Base-by-base conservation (phyloP, 2,329 filamentous ascomycete species). In the Atkinsonella hypoxylon region DNA sequence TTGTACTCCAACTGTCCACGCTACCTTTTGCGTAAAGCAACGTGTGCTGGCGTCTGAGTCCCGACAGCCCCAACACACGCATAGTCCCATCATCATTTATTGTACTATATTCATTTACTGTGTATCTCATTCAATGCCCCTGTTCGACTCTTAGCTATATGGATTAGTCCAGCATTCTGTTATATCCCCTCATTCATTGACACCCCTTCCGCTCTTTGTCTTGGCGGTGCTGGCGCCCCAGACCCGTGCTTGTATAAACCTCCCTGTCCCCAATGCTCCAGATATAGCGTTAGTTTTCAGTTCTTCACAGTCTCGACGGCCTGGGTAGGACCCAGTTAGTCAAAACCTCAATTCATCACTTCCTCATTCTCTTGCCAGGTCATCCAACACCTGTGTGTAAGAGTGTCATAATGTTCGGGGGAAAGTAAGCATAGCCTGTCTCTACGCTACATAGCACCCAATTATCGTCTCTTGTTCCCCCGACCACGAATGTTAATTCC, bases 331-430 rank as follows among this genome's bases (percentile, higher is more conserved):
- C 18, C 12, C 32, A 39, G 20, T 26, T 17, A 20, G 11, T 39
- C 20, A 18, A 2, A 26, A 18, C 20, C 9, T 17, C 31, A 17
- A 18, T 8, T 39, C 12, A 15, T 0, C 18, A 18, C 38, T 36
- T 17, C 7, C 18, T 13, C 36, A 44, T 3, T 15, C 18, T n/a
- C 22, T 13, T n/a, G 4, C 22, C 12, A 22, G 22, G 30, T 26
- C n/a, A 18, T 38, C 12, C 4, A 30, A 31, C 32, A 7, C 43
- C 20, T 13, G 15, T 13, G 18, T 18, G 13, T 18, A 22, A 20
- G 10, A 17, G 26, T 39, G 26, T 42, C 15, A 48, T 12, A 30
- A 51, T 51, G 50, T 38, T 51, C 9, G 46, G 46, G 8, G 36
- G 9, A n/a, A 51, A 45, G 50, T 51, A 30, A 48, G 50, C 31